Evolutionary conservation across 2,329 filamentous ascomycete genomes (phyloP).

Genomic region (Neurospora sp.): DNA sequence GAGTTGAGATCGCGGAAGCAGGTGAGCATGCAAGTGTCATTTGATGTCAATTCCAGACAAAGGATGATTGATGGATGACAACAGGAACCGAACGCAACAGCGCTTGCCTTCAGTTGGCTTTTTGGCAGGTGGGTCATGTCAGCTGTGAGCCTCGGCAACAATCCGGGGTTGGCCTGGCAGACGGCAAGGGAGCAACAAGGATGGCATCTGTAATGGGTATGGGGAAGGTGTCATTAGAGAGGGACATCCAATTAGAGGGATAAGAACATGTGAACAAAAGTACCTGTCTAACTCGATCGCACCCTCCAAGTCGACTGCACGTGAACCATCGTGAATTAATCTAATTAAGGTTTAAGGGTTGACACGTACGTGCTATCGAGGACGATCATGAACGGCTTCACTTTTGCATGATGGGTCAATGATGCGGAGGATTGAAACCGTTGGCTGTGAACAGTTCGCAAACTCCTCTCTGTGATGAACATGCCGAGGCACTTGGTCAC

Average conservation of each 20-base stretch:
- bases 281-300: not conserved
- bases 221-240: not conserved
- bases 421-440: not conserved
- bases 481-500: not conserved
- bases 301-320: not conserved
- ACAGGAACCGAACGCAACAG: not conserved
- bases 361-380: not conserved
- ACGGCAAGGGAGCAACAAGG: not conserved
- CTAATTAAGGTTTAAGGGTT: not conserved
- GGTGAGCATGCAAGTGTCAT: not conserved
- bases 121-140: not conserved
- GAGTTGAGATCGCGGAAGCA: not conserved
- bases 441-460: not conserved
- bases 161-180: not conserved
- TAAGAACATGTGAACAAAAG: not conserved
- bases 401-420: not conserved
- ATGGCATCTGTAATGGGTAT: not conserved
- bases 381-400: not conserved
- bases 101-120: not conserved
- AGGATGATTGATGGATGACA: not conserved
- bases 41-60: not conserved
- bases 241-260: not conserved
- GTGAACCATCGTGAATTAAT: not conserved
- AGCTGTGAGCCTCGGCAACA: constrained; percentile 2
- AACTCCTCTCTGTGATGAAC: not conserved